These are phyloP conservation scores for Tetradesmus lagerheimii DNA, from an alignment of 139 green algal species.

Conservation along the genomic window DNA sequence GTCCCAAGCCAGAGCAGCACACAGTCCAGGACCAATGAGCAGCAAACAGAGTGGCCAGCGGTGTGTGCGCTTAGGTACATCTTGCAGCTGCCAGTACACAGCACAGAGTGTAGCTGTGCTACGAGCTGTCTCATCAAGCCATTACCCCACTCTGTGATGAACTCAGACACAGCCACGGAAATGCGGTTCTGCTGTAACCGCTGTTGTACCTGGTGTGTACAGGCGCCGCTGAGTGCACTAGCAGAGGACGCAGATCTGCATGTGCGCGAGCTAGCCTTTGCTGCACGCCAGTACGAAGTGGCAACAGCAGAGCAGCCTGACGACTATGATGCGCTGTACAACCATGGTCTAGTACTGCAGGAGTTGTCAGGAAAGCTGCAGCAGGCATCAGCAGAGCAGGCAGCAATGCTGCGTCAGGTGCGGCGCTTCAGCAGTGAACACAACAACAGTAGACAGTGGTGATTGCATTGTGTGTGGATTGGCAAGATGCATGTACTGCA, in stretches of 20 bases:
- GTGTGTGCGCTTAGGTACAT: too few relatives aligned
- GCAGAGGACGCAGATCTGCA: slow-evolving; percentile 50
- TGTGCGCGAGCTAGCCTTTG: slow-evolving; percentile 64
- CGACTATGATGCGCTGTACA: slow-evolving; percentile 76
- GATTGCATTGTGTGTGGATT: not conserved
- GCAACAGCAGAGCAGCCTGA: not conserved
- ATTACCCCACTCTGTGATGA: too few relatives aligned
- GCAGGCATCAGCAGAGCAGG: slow-evolving; percentile 43
- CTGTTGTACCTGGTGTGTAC: not conserved
- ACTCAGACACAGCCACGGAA: too few relatives aligned
- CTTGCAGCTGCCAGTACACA: too few relatives aligned
- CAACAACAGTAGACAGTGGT: not conserved
- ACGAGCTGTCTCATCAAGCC: not conserved
- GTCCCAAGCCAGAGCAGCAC: too few relatives aligned
- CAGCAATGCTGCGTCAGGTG: slow-evolving; percentile 54
- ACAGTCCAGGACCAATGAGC: too few relatives aligned
- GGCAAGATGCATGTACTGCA: not conserved
- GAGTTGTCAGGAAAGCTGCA: slow-evolving; percentile 43
- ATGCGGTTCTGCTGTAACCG: too few relatives aligned
- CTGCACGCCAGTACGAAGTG: slow-evolving; percentile 60
- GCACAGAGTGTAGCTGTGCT: too few relatives aligned
- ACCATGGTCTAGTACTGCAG: slow-evolving; percentile 79
- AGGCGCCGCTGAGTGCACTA: slow-evolving; percentile 2
- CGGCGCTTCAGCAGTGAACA: not conserved
- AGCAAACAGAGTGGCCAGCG: too few relatives aligned